A percentile compares a stretch with the other conserved stretches of the same genome.
These are phyloP conservation scores for Rosellinia necatrix DNA, from an alignment of 2,329 filamentous ascomycete genomes.

Conservation along the genomic window DNA sequence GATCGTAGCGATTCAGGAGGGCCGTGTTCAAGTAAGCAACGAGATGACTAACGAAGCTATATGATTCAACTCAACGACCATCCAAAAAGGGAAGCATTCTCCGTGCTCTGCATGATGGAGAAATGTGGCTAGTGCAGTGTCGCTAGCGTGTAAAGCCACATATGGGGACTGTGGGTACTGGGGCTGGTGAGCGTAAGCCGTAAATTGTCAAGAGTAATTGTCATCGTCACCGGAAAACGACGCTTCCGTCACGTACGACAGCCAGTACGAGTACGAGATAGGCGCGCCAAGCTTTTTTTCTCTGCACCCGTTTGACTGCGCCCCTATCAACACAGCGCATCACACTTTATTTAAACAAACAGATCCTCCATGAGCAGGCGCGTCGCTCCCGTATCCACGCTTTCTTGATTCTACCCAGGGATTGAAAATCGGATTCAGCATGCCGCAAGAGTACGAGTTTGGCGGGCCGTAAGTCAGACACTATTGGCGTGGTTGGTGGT, in stretches of 20 bases:
- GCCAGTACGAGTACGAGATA: constrained; percentile 22
- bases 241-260: constrained; percentile 22
- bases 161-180: background rate
- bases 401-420: background rate
- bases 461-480: constrained; percentile 32
- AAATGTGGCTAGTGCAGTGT: background rate
- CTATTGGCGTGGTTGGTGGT: background rate
- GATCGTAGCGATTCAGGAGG: no score
- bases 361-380: no score
- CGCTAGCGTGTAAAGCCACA: background rate
- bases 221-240: constrained; percentile 21
- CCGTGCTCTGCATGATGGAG: background rate
- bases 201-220: constrained; percentile 25
- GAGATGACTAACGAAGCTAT: no score
- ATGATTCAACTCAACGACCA: no score
- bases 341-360: constrained; percentile 18
- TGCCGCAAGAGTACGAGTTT: constrained; percentile 31
- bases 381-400: no score
- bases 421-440: constrained; percentile 6
- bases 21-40: no score
- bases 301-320: background rate
- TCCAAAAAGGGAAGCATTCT: background rate
- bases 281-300: constrained; percentile 15
- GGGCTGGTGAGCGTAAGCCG: background rate
- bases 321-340: background rate